A percentile compares a stretch with the other conserved stretches of the same genome.
Evolutionary conservation across 352 stramenopile genomes (phyloP).

Genomic region (Pythium brachiatum): DNA sequence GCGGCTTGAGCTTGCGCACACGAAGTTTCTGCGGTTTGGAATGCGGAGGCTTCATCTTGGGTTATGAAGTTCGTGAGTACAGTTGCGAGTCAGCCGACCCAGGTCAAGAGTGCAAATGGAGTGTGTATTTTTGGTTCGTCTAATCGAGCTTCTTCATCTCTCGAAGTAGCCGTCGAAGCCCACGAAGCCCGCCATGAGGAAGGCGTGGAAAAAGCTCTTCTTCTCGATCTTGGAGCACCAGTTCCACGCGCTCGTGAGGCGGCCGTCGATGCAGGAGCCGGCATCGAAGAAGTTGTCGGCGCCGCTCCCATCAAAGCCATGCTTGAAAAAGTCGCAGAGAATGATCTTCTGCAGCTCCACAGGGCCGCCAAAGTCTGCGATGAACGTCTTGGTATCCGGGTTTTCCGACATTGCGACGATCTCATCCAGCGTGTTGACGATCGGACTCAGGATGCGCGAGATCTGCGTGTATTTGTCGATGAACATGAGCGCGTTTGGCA

Average conservation of each 20-base stretch:
- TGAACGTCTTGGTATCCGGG: constrained; percentile 49
- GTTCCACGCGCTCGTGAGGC: constrained; percentile 96
- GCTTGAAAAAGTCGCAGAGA: constrained; percentile 95
- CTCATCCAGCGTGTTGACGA: constrained; percentile 79
- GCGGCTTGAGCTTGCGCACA: not conserved
- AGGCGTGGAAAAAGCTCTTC: constrained; percentile 94
- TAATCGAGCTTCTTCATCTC: not conserved
- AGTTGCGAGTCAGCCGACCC: no score
- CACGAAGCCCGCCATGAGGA: constrained; percentile 95
- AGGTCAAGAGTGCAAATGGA: not conserved
- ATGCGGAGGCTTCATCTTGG: not conserved
- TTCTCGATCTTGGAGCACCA: constrained; percentile 94
- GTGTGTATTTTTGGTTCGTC: not conserved
- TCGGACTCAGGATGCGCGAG: constrained; percentile 74
- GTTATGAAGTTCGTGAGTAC: no score
- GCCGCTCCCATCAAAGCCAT: constrained; percentile 93
- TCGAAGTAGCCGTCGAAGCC: constrained; percentile 96
- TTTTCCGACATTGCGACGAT: constrained; percentile 52
- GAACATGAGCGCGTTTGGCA: constrained; percentile 97
- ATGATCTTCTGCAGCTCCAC: constrained; percentile 84
- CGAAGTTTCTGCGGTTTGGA: not conserved
- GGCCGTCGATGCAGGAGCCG: constrained; percentile 94
- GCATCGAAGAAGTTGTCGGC: constrained; percentile 95
- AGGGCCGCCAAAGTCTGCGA: constrained; percentile 85
- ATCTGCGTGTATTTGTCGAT: constrained; percentile 98